phyloP scores from a whole-genome alignment of 306 rosid species.

The Dalbergia cochinchinensis region DNA sequence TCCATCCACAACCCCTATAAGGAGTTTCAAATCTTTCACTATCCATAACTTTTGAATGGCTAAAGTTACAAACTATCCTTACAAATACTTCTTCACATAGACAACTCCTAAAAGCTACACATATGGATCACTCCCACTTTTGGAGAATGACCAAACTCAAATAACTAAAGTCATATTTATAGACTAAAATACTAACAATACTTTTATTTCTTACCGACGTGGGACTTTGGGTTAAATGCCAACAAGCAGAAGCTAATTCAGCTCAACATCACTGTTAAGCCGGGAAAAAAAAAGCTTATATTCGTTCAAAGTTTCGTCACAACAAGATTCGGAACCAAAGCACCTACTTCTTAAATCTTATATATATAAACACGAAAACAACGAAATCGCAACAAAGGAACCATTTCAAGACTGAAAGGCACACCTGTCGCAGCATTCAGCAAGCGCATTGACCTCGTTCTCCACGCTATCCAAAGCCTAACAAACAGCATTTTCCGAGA shows the following conservation, averaged over 20 bases:
- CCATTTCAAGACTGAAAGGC: background rate
- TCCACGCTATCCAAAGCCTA: conserved; percentile 86
- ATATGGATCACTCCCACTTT: too few species aligned
- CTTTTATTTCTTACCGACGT: too few species aligned
- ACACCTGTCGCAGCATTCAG: conserved; percentile 87
- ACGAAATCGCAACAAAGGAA: conserved; percentile 21
- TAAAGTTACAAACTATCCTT: too few species aligned
- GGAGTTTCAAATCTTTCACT: too few species aligned
- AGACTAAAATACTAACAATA: too few species aligned
- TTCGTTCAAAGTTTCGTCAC: background rate
- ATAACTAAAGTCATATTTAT: too few species aligned
- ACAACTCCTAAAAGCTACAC: too few species aligned
- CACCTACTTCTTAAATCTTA: background rate
- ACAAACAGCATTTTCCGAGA: conserved; percentile 21
- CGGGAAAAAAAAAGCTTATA: background rate
- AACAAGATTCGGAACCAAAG: conserved; percentile 17
- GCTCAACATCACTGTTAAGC: conserved; percentile 28
- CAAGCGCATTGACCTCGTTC: conserved; percentile 71
- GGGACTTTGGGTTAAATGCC: too few species aligned
- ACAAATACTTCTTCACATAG: too few species aligned
- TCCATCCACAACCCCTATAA: too few species aligned
- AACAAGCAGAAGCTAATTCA: conserved; percentile 34
- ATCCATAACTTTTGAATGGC: too few species aligned
- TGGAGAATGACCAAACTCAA: too few species aligned
- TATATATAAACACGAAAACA: conserved; percentile 2